These are phyloP conservation scores for Amoeboaphelidium protococcarum DNA, from an alignment of 371 early-diverging fungal genomes.

Conservation along the genomic window DNA sequence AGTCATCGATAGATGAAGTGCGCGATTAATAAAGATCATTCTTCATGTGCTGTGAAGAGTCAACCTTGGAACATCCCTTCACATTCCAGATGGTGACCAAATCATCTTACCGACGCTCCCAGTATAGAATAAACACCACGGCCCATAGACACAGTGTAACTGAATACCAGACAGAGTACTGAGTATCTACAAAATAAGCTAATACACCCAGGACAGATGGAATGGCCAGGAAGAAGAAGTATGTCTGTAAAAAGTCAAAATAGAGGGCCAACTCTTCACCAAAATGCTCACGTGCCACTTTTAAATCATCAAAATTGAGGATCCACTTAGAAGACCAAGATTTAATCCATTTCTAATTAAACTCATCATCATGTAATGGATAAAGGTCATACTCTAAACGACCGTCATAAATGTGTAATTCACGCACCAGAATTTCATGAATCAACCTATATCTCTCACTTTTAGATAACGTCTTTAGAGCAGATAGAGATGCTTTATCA, in stretches of 20 bases:
- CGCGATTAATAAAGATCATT: not conserved
- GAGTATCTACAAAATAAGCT: not conserved
- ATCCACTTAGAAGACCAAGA: not conserved
- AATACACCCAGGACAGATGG: not conserved
- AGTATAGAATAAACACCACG: not conserved
- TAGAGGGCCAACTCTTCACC: not conserved
- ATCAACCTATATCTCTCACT: too few species aligned
- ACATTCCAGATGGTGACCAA: not conserved
- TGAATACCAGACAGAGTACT: not conserved
- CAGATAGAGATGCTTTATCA: too few species aligned
- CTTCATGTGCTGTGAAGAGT: not conserved
- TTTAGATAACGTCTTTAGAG: too few species aligned
- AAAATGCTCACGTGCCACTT: not conserved
- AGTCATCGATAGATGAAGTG: not conserved
- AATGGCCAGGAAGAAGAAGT: not conserved
- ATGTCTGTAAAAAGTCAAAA: not conserved
- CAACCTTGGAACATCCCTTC: not conserved
- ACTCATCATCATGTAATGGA: not conserved
- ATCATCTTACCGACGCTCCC: not conserved
- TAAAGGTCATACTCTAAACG: too few species aligned
- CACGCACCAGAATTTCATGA: too few species aligned
- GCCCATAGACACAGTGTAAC: not conserved
- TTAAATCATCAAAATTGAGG: not conserved
- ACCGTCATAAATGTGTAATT: too few species aligned
- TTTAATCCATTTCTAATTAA: not conserved